These are phyloP conservation scores for Leptographium galeiforme DNA, from an alignment of 2,329 filamentous ascomycete species.

Conservation along the genomic window DNA sequence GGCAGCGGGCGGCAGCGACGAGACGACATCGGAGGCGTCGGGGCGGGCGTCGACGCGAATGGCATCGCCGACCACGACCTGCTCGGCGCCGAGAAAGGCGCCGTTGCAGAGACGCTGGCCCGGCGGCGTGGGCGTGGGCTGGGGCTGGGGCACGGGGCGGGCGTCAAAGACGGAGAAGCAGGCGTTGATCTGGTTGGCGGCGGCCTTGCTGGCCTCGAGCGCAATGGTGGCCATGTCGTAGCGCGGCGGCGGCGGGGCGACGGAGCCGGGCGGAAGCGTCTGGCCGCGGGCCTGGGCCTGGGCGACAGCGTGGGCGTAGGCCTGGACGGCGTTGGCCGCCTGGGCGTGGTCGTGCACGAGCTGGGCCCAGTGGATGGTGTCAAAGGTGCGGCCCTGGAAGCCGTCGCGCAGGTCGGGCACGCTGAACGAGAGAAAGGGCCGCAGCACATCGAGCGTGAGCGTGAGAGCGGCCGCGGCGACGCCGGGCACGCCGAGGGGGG, in stretches of 20 bases:
- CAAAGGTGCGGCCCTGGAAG: constrained; percentile 15
- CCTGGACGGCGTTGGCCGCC: not conserved
- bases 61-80: constrained; percentile 20
- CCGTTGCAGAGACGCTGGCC: constrained; percentile 15
- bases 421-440: constrained; percentile 24
- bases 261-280: not conserved
- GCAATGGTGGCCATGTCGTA: constrained; percentile 11
- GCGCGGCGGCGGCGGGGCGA: not conserved
- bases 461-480: constrained; percentile 7
- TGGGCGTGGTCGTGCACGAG: constrained; percentile 4
- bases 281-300: constrained; percentile 4
- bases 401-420: constrained; percentile 17
- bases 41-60: constrained; percentile 15
- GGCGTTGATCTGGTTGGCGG: constrained; percentile 21
- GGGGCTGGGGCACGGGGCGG: constrained; percentile 5
- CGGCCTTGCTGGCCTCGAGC: constrained; percentile 25
- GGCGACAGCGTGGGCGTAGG: constrained; percentile 7
- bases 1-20: constrained; percentile 52
- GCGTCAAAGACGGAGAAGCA: constrained; percentile 21
- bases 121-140: constrained; percentile 2
- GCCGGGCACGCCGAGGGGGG: constrained; percentile 17
- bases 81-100: constrained; percentile 23
- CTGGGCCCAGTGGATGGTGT: constrained; percentile 17
- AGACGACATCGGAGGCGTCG: constrained; percentile 46
- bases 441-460: constrained; percentile 17